Evolutionary conservation across 495 filamentous ascomycete genomes (phyloP).

Genomic region (Aspergillus bertholletiae): DNA sequence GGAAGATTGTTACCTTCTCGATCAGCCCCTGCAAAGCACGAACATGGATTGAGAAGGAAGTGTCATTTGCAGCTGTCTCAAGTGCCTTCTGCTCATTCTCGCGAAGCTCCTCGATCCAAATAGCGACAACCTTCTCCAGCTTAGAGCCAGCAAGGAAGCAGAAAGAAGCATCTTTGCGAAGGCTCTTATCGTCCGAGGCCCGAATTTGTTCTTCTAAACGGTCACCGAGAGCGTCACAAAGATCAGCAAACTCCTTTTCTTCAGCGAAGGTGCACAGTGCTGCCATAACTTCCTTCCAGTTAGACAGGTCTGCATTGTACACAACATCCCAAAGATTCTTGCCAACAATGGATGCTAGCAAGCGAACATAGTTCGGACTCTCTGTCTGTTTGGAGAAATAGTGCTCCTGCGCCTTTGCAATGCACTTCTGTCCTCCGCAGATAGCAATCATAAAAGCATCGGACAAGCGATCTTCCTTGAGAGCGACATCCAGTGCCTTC

Average conservation of each 20-base stretch:
- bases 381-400: constrained; percentile 82
- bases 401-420: constrained; percentile 88
- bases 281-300: constrained; percentile 97
- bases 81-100: constrained; percentile 75
- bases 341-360: constrained; percentile 86
- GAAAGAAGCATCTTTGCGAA: constrained; percentile 86
- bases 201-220: constrained; percentile 71
- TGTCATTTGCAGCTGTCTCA: constrained; percentile 62
- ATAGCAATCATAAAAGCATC: constrained; percentile 99
- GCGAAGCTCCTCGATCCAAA: constrained; percentile 87
- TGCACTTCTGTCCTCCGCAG: constrained; percentile 88
- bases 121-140: constrained; percentile 90
- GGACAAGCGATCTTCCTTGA: constrained; percentile 83
- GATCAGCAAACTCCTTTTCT: constrained; percentile 83
- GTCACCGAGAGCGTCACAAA: constrained; percentile 96
- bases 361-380: constrained; percentile 85
- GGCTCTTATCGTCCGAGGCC: constrained; percentile 44
- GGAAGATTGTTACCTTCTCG: constrained; percentile 97
- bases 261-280: constrained; percentile 93
- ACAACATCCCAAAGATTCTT: constrained; percentile 99
- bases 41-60: constrained; percentile 88
- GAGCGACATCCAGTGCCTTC: constrained; percentile 79
- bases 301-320: constrained; percentile 84
- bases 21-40: constrained; percentile 86
- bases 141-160: constrained; percentile 95